Evolutionary conservation across 75 land plant genomes (phyloP).

Genomic region (Azolla pinnata): DNA sequence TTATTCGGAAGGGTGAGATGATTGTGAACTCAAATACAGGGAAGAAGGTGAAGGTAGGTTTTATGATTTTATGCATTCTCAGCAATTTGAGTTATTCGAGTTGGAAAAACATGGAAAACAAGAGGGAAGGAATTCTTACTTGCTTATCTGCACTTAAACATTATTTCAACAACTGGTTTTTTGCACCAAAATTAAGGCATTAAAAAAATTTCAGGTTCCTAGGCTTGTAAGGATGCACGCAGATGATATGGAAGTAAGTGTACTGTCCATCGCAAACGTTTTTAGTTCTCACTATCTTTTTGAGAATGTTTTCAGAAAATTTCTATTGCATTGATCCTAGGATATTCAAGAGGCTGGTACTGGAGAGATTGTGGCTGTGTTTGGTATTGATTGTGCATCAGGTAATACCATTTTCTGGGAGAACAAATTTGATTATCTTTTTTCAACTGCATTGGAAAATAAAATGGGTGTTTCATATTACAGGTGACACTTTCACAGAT

Average conservation of each 20-base stretch:
- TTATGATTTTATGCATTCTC: not conserved
- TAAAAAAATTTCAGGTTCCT: constrained; percentile 50
- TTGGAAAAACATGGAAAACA: too few species aligned
- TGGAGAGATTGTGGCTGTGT: constrained; percentile 98
- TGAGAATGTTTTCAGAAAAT: not conserved
- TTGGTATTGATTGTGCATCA: constrained; percentile 99
- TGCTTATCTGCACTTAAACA: too few species aligned
- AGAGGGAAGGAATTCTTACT: too few species aligned
- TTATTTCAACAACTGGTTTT: too few species aligned
- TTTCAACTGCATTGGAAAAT: not conserved
- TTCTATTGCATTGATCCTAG: constrained; percentile 27
- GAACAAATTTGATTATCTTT: not conserved
- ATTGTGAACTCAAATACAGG: constrained; percentile 80
- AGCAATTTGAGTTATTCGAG: too few species aligned
- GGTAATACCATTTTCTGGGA: constrained; percentile 32
- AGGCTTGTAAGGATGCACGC: constrained; percentile 96
- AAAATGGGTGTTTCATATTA: constrained; percentile 5
- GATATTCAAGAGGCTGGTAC: constrained; percentile 96
- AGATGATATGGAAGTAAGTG: constrained; percentile 96
- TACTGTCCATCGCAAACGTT: not conserved
- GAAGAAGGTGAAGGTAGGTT: constrained; percentile 73
- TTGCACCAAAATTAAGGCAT: too few species aligned
- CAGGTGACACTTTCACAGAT: constrained; percentile 99
- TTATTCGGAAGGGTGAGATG: constrained; percentile 82
- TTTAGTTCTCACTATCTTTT: constrained; percentile 1